These are phyloP conservation scores for Elongisporangium prolatum DNA, from an alignment of 352 stramenopile species.

Conservation along the genomic window DNA sequence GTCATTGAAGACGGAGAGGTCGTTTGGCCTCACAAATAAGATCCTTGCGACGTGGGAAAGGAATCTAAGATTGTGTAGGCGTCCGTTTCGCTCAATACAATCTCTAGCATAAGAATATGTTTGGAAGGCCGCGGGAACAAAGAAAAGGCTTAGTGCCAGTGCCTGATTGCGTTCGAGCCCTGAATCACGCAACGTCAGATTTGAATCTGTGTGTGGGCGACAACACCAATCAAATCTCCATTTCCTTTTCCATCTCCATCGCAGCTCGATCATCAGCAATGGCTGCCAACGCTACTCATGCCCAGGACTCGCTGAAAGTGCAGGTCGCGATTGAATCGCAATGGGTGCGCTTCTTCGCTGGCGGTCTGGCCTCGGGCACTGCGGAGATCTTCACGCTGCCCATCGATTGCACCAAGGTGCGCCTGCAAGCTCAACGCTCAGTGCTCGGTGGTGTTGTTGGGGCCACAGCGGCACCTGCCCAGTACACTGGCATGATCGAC, in stretches of 20 bases:
- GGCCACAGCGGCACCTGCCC: slow-evolving; percentile 22
- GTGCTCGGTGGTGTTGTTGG: slow-evolving; percentile 14
- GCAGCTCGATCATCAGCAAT: neutral
- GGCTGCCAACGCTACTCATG: neutral
- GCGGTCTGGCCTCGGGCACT: slow-evolving; percentile 57
- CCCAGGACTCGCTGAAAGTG: slow-evolving; percentile 13
- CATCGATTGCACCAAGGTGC: slow-evolving; percentile 86
- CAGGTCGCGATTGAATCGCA: slow-evolving; percentile 48
- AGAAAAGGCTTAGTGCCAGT: neutral
- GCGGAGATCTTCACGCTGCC: slow-evolving; percentile 80
- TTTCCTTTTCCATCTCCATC: neutral
- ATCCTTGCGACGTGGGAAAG: neutral
- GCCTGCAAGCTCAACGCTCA: slow-evolving; percentile 68
- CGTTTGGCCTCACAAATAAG: neutral
- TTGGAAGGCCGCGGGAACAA: neutral
- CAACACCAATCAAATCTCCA: neutral
- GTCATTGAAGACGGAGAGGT: neutral
- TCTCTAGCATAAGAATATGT: neutral
- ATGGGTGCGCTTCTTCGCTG: slow-evolving; percentile 65
- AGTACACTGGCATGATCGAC: slow-evolving; percentile 80
- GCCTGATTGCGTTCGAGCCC: neutral
- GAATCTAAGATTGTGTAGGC: neutral
- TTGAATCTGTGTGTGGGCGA: neutral
- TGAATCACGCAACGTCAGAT: neutral
- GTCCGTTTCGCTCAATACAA: neutral